Evolutionary conservation across 495 filamentous ascomycete species (phyloP).

Genomic region (Penicilliopsis zonata): DNA sequence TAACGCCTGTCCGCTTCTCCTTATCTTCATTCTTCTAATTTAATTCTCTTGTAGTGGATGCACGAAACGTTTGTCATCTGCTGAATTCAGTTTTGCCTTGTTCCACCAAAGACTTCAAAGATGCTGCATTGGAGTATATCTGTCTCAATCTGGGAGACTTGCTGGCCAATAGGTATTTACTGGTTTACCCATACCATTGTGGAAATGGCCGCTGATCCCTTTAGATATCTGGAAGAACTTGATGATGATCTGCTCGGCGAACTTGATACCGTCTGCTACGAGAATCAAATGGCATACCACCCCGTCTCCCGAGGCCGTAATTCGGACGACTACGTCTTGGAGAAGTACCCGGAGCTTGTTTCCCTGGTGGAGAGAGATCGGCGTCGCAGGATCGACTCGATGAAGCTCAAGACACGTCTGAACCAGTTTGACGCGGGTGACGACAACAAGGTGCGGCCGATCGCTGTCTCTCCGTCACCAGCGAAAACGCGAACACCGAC

Average conservation of each 20-base stretch:
- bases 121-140: constrained; percentile 80
- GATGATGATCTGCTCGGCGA: constrained; percentile 71
- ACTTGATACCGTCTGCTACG: constrained; percentile 64
- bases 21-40: not conserved
- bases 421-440: constrained; percentile 47
- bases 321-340: constrained; percentile 55
- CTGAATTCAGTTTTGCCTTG: constrained; percentile 76
- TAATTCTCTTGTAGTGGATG: constrained; percentile 43
- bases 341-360: constrained; percentile 56
- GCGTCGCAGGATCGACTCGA: constrained; percentile 44
- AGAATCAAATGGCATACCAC: constrained; percentile 65
- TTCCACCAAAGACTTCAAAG: constrained; percentile 73
- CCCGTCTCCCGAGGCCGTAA: constrained; percentile 65
- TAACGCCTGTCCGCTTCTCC: constrained; percentile 23
- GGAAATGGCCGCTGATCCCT: constrained; percentile 8
- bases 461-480: constrained; percentile 36
- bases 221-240: constrained; percentile 65
- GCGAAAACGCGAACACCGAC: constrained; percentile 41
- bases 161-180: constrained; percentile 65
- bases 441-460: constrained; percentile 31
- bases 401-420: constrained; percentile 45
- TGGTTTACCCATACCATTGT: not conserved
- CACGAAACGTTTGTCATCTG: constrained; percentile 73
- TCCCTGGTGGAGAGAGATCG: constrained; percentile 39
- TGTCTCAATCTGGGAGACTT: constrained; percentile 82